Evolutionary conservation across 495 filamentous ascomycete species (phyloP), one percentile per base, ranked within the genome.

Genomic region (Usnea hakonensis): DNA sequence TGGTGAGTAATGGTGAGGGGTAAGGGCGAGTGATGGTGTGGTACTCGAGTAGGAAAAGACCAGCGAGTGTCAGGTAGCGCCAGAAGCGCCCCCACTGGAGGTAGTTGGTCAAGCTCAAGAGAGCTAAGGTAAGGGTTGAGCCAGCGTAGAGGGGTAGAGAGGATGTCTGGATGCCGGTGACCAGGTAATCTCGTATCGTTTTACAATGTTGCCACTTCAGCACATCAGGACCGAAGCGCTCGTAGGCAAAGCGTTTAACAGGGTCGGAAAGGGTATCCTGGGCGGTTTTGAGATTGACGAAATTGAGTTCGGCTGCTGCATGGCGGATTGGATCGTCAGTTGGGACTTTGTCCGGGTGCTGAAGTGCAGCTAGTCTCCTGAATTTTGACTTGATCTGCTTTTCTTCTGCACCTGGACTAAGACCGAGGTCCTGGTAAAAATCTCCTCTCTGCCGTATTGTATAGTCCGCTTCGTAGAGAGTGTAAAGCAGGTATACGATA

Each of bases 381-480:
- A 96, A 96, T 41, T 84, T 83, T n/a, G 86, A 87, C 72, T 92
- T 91, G 71, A 97, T 83, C 1, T 82, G 81, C 64, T 84, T 83
- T 46, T 94, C 90, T 58, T 85, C 83, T 28, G 85, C 88, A 61
- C 82, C 70, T 35, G 84, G 79, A 11, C 85, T 80, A 0, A 96
- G 78, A 19, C 82, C 82, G 0, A 98, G 80, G 48, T 83, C 82
- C 52, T 82, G 74, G 75, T 96, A 97, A 76, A 89, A 96, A 77
- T 88, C 82, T 28, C 87, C 84, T 0, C 78, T 75, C 58, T 79
- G 77, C 44, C 83, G 87, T 3, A 97, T 76, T 52, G 88, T 82
- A 74, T 88, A 87, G 78, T 96, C 90, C 60, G 88, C 87, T 75
- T 97, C 93, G 76, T 91, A 96, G 67, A 98, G 85, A 38, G 90